Evolutionary conservation across 768 basidiomycete genomes (phyloP), one percentile per base, ranked within the genome.

Genomic region (Xanthoconium stramineum): DNA sequence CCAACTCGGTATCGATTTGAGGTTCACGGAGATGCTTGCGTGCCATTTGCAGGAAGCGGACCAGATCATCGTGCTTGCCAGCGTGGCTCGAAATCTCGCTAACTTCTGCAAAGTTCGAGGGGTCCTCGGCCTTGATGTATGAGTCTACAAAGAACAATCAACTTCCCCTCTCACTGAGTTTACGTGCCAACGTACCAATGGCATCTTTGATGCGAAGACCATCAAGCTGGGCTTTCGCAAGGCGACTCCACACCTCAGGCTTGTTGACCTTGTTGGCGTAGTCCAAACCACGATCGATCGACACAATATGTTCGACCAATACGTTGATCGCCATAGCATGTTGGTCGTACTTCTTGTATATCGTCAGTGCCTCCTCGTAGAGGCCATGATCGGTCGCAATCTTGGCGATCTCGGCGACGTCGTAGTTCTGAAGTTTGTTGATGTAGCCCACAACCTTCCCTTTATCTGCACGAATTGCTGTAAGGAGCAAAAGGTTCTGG

Each of bases 151-250:
- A 33, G 39, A 38, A 57, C 12, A 30, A 33, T 62, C n/a, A 60
- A 43, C 11, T 52, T 47, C 33, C 20, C 24, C 17, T 43, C 15
- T n/a, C 33, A 8, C 14, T 32, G 15, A 20, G 20, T 4, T n/a
- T 47, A 9, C 6, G 33, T 20, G 50, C 15, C n/a, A 42, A 24
- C 84, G 49, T 63, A 93, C 91, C 94, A 63, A 99, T 98, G 13
- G 96, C 85, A 65, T 99, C 96, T 75, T 98, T 98, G 76, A 99
- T 91, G 42, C 97, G 91, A 49, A 98, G 83, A 61, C 97, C 97
- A 69, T 99, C 97, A 48, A 99, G 83, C 71, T 99, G 97, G 20
- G 97, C 97, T 73, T 99, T 99, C n/a, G 91, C 97, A 61, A 99
- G 83, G 50, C 97, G 76, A 63, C 91, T 94, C 97, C 97, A 99